Evolutionary conservation across 2,329 filamentous ascomycete genomes (phyloP).

Genomic region (Fusarium dimerum): DNA sequence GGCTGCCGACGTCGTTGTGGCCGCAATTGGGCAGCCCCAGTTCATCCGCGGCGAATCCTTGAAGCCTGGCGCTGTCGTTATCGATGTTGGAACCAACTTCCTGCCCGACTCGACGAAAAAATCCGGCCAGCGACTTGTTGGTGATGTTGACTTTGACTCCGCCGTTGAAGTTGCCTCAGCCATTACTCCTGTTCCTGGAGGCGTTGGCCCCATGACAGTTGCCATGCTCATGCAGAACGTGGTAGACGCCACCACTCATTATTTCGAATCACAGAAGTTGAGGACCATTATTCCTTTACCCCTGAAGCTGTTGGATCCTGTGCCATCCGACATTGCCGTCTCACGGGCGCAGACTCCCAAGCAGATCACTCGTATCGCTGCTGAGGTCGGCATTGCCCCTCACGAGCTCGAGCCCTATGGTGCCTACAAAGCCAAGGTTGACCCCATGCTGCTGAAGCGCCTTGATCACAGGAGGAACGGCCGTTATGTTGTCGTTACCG

Average conservation of each 20-base stretch:
- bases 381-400: slow-evolving; percentile 83
- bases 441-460: slow-evolving; percentile 77
- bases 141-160: slow-evolving; percentile 90
- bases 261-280: slow-evolving; percentile 80
- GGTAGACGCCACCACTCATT: slow-evolving; percentile 77
- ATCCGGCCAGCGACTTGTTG: slow-evolving; percentile 87
- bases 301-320: slow-evolving; percentile 74
- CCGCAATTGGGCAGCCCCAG: slow-evolving; percentile 82
- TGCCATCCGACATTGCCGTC: slow-evolving; percentile 94
- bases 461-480: slow-evolving; percentile 86
- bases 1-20: slow-evolving; percentile 84
- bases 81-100: slow-evolving; percentile 98
- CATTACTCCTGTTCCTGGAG: slow-evolving; percentile 94
- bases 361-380: slow-evolving; percentile 79
- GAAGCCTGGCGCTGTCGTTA: slow-evolving; percentile 91
- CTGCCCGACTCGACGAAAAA: slow-evolving; percentile 87
- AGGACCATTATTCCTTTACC: slow-evolving; percentile 81
- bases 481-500: slow-evolving; percentile 88
- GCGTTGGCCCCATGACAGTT: slow-evolving; percentile 98
- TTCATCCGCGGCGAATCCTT: slow-evolving; percentile 96
- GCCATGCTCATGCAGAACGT: slow-evolving; percentile 98
- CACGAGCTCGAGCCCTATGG: slow-evolving; percentile 94
- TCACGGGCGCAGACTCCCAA: slow-evolving; percentile 91
- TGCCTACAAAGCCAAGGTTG: slow-evolving; percentile 93
- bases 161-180: slow-evolving; percentile 83